These are phyloP conservation scores for Retiboletus flavoniger DNA, from an alignment of 1,284 basidiomycete genomes.

Conservation along the genomic window DNA sequence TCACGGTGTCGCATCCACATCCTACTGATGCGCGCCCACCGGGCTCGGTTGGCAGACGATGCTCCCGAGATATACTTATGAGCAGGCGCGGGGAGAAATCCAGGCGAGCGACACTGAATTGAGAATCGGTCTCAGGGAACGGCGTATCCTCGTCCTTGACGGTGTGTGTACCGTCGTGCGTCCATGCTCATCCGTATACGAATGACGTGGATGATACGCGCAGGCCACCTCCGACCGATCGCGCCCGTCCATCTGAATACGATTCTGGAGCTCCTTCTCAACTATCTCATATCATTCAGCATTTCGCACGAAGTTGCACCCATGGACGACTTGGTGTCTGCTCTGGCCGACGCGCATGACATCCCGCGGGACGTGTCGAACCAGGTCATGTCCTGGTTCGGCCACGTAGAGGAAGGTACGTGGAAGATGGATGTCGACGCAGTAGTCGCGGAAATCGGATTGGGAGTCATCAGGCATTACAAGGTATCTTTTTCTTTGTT, in stretches of 20 bases:
- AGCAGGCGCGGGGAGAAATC: slow-evolving; percentile 60
- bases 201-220: not conserved
- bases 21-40: not conserved
- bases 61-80: slow-evolving; percentile 48
- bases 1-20: not conserved
- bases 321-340: slow-evolving; percentile 52
- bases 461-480: slow-evolving; percentile 66
- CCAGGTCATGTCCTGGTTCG: slow-evolving; percentile 82
- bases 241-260: slow-evolving; percentile 61
- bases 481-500: slow-evolving; percentile 43
- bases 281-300: slow-evolving; percentile 60
- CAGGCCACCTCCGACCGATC: slow-evolving; percentile 70
- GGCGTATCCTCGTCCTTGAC: slow-evolving; percentile 69
- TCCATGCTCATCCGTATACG: not conserved
- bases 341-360: slow-evolving; percentile 74
- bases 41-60: slow-evolving; percentile 11
- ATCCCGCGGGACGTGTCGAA: slow-evolving; percentile 56
- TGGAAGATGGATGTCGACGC: slow-evolving; percentile 65
- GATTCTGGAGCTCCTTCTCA: slow-evolving; percentile 73
- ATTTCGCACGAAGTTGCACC: slow-evolving; percentile 49
- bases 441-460: slow-evolving; percentile 65
- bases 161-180: slow-evolving; percentile 42
- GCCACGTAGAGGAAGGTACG: slow-evolving; percentile 48
- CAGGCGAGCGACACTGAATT: slow-evolving; percentile 81
- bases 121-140: slow-evolving; percentile 57